Evolutionary conservation across 2,329 filamentous ascomycete genomes (phyloP).

Genomic region (Colletotrichum horii): DNA sequence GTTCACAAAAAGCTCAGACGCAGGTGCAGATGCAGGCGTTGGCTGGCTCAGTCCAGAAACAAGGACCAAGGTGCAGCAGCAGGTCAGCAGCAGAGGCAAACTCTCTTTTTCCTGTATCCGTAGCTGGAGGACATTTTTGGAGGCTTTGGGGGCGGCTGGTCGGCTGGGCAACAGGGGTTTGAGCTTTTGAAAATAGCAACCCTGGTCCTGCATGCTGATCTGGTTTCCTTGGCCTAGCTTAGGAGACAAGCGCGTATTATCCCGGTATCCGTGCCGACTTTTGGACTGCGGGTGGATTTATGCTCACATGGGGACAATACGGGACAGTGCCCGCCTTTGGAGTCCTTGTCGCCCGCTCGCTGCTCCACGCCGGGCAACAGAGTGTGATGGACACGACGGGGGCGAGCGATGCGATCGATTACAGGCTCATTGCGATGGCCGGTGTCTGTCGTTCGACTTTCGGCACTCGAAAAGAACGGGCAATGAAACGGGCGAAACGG

Average conservation of each 20-base stretch:
- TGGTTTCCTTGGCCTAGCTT: conserved; percentile 6
- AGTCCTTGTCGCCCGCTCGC: not conserved
- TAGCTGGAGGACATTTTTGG: not conserved
- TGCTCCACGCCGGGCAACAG: not conserved
- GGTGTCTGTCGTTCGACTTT: not conserved
- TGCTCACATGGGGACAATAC: not conserved
- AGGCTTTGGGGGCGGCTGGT: conserved; percentile 5
- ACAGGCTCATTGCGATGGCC: not conserved
- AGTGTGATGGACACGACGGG: not conserved
- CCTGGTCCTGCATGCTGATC: conserved; percentile 20
- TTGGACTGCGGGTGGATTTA: not conserved
- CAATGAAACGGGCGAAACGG: not conserved
- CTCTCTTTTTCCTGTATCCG: conserved; percentile 1
- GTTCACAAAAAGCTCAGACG: not conserved
- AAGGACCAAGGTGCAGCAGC: not conserved
- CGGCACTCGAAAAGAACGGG: not conserved
- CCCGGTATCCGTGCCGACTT: not conserved
- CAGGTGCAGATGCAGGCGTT: not conserved
- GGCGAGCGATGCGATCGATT: not conserved
- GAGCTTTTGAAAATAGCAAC: conserved; percentile 16
- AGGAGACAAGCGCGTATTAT: not conserved
- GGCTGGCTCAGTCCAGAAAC: not conserved
- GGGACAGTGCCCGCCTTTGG: not conserved
- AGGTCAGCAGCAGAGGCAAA: not conserved
- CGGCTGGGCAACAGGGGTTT: conserved; percentile 17